Percentiles rank a stretch among this genome's conserved stretches.
Conservation (phyloP, 2,329 filamentous ascomycete genomes). For the Xylaria sp. region DNA sequence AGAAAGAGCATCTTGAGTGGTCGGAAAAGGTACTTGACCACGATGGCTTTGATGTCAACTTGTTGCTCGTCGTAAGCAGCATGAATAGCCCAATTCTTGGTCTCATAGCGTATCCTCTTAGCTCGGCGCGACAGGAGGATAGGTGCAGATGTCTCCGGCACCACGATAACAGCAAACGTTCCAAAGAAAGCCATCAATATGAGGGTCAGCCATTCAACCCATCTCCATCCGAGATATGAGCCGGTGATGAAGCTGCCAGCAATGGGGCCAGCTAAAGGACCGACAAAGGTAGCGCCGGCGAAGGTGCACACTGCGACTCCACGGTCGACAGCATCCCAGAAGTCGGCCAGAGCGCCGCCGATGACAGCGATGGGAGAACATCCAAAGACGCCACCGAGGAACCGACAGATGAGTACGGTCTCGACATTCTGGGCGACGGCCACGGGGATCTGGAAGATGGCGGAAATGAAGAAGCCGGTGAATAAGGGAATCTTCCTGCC, state of each 20-base stretch:
- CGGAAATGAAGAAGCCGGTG: conserved; percentile 42
- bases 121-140: background rate
- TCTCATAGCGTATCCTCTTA: background rate
- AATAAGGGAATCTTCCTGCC: conserved; percentile 47
- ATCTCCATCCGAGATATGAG: conserved; percentile 1
- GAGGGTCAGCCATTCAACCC: background rate
- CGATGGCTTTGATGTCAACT: background rate
- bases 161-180: background rate
- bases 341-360: conserved; percentile 64
- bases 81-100: background rate
- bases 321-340: conserved; percentile 48
- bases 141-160: background rate
- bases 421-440: conserved; percentile 62
- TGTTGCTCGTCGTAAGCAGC: background rate
- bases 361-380: conserved; percentile 64
- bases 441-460: conserved; percentile 59
- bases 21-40: background rate
- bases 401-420: conserved; percentile 68
- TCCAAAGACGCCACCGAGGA: conserved; percentile 66
- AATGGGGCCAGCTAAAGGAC: background rate
- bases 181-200: background rate
- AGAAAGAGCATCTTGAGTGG: background rate
- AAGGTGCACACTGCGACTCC: conserved; percentile 2
- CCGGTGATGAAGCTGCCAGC: background rate
- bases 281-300: background rate